Evolutionary conservation across 2,329 filamentous ascomycete species (phyloP).

Genomic region (Juglanconis juglandina): DNA sequence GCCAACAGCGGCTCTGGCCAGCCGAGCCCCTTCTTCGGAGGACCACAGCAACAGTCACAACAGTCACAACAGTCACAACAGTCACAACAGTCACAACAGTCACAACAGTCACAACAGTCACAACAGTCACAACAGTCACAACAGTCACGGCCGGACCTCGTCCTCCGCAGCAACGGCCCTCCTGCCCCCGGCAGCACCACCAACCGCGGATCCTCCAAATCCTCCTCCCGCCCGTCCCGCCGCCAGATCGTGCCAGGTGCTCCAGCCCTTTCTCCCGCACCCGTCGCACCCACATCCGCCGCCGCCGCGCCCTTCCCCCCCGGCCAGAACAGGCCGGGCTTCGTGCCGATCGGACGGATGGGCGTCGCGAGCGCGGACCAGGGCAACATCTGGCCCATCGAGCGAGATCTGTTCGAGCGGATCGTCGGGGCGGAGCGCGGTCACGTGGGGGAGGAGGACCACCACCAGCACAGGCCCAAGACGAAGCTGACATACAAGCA

Average conservation of each 20-base stretch:
- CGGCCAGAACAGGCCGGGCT: background rate
- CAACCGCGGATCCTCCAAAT: background rate
- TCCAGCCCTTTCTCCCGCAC: background rate
- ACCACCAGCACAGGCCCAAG: background rate
- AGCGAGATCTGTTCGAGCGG: background rate
- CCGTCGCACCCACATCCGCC: background rate
- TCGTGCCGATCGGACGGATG: background rate
- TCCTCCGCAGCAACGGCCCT: background rate
- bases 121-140: background rate
- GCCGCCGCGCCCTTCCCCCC: background rate
- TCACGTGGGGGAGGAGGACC: background rate
- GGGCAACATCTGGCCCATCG: conserved; percentile 3
- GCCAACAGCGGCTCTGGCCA: too few relatives aligned
- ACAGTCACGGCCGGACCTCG: background rate
- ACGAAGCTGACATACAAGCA: background rate
- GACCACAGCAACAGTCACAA: too few relatives aligned
- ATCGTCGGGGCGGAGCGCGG: background rate
- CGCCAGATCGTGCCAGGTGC: background rate
- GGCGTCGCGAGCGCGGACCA: background rate
- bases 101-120: background rate
- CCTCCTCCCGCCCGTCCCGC: background rate
- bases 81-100: background rate
- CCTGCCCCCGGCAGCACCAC: background rate
- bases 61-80: too few relatives aligned
- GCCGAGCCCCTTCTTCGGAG: too few relatives aligned